Conservation (phyloP, 257 asterid species). For the Datura wrightii region DNA sequence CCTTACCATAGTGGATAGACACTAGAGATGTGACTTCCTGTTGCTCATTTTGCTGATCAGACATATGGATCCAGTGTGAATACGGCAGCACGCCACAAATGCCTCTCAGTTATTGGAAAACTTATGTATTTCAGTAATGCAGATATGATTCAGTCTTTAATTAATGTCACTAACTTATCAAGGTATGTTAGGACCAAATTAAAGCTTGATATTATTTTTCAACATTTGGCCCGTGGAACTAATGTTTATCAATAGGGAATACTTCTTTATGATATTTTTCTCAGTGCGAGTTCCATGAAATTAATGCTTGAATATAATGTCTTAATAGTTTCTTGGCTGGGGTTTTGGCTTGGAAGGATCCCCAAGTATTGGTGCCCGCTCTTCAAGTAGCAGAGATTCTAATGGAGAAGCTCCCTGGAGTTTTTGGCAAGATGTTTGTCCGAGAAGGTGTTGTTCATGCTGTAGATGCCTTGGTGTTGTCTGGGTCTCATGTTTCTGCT, state of each 20-base stretch:
- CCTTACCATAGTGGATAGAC: slow-evolving; percentile 27
- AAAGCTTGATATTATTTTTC: slow-evolving; percentile 17
- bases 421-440: slow-evolving; percentile 86
- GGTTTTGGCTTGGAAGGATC: slow-evolving; percentile 99
- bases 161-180: slow-evolving; percentile 74
- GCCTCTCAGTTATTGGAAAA: slow-evolving; percentile 93
- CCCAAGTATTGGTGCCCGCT: slow-evolving; percentile 94
- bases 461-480: slow-evolving; percentile 69
- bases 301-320: not conserved
- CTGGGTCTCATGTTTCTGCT: slow-evolving; percentile 52
- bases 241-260: slow-evolving; percentile 4
- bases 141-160: slow-evolving; percentile 80
- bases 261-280: slow-evolving; percentile 20
- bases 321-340: slow-evolving; percentile 86
- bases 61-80: slow-evolving; percentile 96
- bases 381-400: slow-evolving; percentile 94
- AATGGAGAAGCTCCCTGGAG: slow-evolving; percentile 96
- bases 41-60: slow-evolving; percentile 50
- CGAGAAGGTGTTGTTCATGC: slow-evolving; percentile 99
- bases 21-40: slow-evolving; percentile 15
- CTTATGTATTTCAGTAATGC: slow-evolving; percentile 94
- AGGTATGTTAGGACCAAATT: slow-evolving; percentile 53
- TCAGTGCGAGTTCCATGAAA: not conserved
- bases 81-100: slow-evolving; percentile 95
- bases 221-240: not conserved